Evolutionary conservation across 371 early-diverging fungal genomes (phyloP).

Genomic region (Actinomucor elegans): DNA sequence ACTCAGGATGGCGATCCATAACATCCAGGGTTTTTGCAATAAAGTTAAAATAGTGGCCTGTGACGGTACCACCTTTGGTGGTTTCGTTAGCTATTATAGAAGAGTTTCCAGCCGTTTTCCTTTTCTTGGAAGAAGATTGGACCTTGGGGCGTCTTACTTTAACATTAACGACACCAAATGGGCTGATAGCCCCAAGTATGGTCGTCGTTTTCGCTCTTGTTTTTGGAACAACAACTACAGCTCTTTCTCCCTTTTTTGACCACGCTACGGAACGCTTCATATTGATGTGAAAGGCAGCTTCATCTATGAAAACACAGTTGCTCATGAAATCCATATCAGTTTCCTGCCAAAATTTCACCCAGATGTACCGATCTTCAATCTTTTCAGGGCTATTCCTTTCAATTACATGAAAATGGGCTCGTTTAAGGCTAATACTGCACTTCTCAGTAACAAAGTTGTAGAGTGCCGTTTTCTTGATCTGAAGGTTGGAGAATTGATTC

Average conservation of each 20-base stretch:
- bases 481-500: constrained; percentile 19
- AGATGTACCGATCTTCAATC: constrained; percentile 21
- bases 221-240: constrained; percentile 5
- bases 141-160: background rate
- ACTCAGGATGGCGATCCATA: constrained; percentile 2
- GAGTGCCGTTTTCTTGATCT: constrained; percentile 15
- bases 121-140: constrained; percentile 2
- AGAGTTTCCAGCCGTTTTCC: constrained; percentile 1
- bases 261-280: constrained; percentile 12
- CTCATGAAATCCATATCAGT: background rate
- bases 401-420: constrained; percentile 20
- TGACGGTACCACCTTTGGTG: background rate
- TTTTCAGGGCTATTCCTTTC: constrained; percentile 23
- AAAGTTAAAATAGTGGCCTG: constrained; percentile 9
- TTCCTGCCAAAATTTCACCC: constrained; percentile 3
- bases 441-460: constrained; percentile 24
- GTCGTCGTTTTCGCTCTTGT: constrained; percentile 7
- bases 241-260: constrained; percentile 4
- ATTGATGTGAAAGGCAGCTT: constrained; percentile 3
- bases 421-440: constrained; percentile 23
- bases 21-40: constrained; percentile 5
- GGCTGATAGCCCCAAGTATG: constrained; percentile 5
- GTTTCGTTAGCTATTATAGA: no score
- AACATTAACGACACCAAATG: background rate
- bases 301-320: constrained; percentile 1